phyloP scores from a whole-genome alignment of 768 basidiomycete species.

The Leccinum pellstonianum region DNA sequence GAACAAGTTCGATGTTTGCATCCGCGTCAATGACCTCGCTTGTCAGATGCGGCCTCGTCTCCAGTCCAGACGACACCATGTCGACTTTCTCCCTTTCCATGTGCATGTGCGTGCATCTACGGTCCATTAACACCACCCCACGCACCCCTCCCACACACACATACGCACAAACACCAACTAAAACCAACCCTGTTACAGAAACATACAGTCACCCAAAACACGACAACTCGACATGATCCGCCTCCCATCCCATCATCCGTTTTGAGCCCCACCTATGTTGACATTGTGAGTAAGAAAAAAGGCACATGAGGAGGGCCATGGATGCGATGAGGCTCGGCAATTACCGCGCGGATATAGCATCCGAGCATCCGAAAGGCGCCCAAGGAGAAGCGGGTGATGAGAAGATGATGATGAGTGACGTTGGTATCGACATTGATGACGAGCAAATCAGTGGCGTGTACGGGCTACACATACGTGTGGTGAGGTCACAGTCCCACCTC shows the following conservation, averaged over 20 bases:
- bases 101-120: not conserved
- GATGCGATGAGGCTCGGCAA: not conserved
- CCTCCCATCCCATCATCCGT: constrained; percentile 7
- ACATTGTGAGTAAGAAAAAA: not conserved
- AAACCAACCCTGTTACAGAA: constrained; percentile 1
- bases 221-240: constrained; percentile 2
- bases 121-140: not conserved
- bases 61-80: not conserved
- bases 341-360: not conserved
- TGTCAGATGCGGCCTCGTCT: not conserved
- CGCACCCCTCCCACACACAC: not conserved
- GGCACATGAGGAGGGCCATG: not conserved
- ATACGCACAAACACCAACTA: not conserved
- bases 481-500: constrained; percentile 12
- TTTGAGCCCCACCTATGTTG: not conserved
- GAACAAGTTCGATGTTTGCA: not conserved
- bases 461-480: not conserved
- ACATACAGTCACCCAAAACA: constrained; percentile 6
- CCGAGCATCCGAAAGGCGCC: constrained; percentile 10
- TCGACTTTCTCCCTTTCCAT: not conserved
- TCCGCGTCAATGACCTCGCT: not conserved
- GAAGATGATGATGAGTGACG: constrained; percentile 2
- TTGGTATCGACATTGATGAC: constrained; percentile 5
- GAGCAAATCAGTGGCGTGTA: not conserved
- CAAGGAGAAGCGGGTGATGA: constrained; percentile 1